Percentiles rank a stretch among this genome's conserved stretches.
These are phyloP conservation scores for Pyrenula massariospora DNA, from an alignment of 495 filamentous ascomycete species.

Conservation along the genomic window DNA sequence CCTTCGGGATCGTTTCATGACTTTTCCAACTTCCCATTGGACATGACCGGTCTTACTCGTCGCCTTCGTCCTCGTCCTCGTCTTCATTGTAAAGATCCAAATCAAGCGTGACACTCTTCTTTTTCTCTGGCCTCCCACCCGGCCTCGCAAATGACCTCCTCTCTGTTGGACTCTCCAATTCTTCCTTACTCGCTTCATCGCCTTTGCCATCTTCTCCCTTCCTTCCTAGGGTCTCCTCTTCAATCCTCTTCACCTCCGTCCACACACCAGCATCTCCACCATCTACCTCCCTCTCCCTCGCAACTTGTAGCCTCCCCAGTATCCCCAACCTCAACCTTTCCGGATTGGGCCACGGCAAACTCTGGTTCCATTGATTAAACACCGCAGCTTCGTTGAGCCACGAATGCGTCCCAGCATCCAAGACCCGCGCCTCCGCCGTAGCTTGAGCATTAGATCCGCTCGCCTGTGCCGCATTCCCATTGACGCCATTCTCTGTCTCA, in stretches of 20 bases:
- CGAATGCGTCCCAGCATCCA: conserved; percentile 30
- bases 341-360: conserved; percentile 35
- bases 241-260: conserved; percentile 31
- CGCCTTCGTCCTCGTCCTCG: conserved; percentile 16
- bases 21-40: too few species aligned
- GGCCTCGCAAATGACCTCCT: conserved; percentile 9
- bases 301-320: conserved; percentile 33
- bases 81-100: conserved; percentile 36
- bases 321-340: conserved; percentile 35
- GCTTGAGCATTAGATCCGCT: conserved; percentile 3
- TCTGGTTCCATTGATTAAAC: conserved; percentile 29
- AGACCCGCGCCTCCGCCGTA: conserved; percentile 12
- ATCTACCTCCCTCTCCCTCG: conserved; percentile 17
- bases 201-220: conserved; percentile 28
- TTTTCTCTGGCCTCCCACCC: conserved; percentile 7
- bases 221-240: conserved; percentile 2
- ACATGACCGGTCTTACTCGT: background rate
- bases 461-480: conserved; percentile 3
- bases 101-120: conserved; percentile 27
- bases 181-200: conserved; percentile 15
- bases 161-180: conserved; percentile 18
- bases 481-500: conserved; percentile 1
- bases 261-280: conserved; percentile 20
- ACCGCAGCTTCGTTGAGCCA: conserved; percentile 36
- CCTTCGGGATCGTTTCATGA: too few species aligned